These are phyloP conservation scores for Lactarius tabidus DNA, from an alignment of 768 basidiomycete species.

Conservation along the genomic window DNA sequence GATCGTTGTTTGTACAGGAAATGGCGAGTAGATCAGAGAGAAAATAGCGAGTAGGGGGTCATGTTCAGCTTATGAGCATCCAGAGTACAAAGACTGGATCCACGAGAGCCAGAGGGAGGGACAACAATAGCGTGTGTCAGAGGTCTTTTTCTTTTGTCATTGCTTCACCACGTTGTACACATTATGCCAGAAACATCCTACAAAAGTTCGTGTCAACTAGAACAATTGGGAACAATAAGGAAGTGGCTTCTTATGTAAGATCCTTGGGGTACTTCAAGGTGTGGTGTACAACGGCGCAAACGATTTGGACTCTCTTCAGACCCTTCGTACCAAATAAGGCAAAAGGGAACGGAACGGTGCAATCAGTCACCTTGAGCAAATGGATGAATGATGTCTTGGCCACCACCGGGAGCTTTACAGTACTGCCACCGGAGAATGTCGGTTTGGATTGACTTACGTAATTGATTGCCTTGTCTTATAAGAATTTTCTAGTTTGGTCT, in stretches of 20 bases:
- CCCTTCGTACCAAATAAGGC: not conserved
- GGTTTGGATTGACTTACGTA: no score
- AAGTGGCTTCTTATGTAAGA: no score
- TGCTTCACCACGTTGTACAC: not conserved
- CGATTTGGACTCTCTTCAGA: no score
- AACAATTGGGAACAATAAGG: no score
- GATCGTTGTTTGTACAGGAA: not conserved
- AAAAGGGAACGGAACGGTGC: not conserved
- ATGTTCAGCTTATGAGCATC: not conserved
- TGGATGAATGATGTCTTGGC: no score
- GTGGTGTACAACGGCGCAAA: no score
- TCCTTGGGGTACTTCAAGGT: no score
- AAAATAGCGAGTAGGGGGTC: not conserved
- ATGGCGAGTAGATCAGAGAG: not conserved
- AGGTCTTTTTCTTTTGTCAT: not conserved
- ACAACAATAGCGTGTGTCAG: not conserved
- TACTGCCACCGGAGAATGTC: no score
- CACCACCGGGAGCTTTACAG: no score
- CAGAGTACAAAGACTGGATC: not conserved
- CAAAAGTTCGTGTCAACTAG: not conserved
- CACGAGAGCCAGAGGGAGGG: not conserved
- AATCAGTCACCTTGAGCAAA: not conserved
- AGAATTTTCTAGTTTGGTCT: no score
- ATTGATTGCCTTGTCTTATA: no score
- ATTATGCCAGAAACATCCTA: not conserved